A percentile compares a stretch with the other conserved stretches of the same genome.
phyloP scores from a whole-genome alignment of 257 asterid species.

The Mentha longifolia region DNA sequence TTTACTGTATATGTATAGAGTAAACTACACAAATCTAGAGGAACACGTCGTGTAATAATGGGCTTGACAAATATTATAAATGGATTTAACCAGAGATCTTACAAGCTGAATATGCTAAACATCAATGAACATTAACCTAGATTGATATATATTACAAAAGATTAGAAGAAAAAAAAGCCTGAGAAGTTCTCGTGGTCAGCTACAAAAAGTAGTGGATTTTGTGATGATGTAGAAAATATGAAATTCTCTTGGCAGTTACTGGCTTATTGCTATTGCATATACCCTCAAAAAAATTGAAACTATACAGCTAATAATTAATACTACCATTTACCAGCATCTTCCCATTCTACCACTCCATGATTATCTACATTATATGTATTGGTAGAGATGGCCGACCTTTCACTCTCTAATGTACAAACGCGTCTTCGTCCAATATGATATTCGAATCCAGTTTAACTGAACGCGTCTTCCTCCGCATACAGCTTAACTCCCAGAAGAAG shows the following conservation, averaged over 20 bases:
- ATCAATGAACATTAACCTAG: slow-evolving; percentile 21
- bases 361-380: slow-evolving; percentile 27
- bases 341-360: slow-evolving; percentile 23
- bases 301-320: slow-evolving; percentile 43
- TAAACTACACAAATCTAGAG: too few relatives aligned
- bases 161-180: neutral
- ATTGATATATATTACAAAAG: slow-evolving; percentile 31
- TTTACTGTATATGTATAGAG: too few relatives aligned
- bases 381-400: slow-evolving; percentile 16
- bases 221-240: slow-evolving; percentile 31
- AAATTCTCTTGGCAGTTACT: slow-evolving; percentile 30
- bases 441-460: neutral
- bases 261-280: slow-evolving; percentile 45
- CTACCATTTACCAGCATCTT: slow-evolving; percentile 22
- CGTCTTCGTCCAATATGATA: slow-evolving; percentile 11
- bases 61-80: neutral
- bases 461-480: too few relatives aligned
- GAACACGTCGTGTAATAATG: too few relatives aligned
- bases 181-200: slow-evolving; percentile 12
- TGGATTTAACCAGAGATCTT: slow-evolving; percentile 22
- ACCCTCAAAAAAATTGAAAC: slow-evolving; percentile 28
- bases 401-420: slow-evolving; percentile 37
- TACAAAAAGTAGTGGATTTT: neutral
- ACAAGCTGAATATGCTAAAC: neutral
- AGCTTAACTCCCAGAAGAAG: slow-evolving; percentile 41